Evolutionary conservation across 2,329 filamentous ascomycete genomes (phyloP).

Genomic region (Gremmenia infestans): DNA sequence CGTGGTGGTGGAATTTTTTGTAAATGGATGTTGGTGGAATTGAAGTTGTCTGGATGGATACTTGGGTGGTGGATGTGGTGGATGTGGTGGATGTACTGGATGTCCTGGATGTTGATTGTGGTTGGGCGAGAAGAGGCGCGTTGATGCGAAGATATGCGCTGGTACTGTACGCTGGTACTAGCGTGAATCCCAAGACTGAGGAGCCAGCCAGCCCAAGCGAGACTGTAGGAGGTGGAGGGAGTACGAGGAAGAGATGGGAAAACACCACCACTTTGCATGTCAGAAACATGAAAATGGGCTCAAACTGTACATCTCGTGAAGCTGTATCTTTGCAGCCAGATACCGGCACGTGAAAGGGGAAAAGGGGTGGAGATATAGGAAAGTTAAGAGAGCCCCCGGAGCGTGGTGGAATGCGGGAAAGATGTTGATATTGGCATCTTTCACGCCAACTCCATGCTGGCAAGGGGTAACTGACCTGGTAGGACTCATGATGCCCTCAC

Average conservation of each 20-base stretch:
- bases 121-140: slow-evolving; percentile 15
- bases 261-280: slow-evolving; percentile 4
- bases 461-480: slow-evolving; percentile 13
- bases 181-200: slow-evolving; percentile 9
- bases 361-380: slow-evolving; percentile 7
- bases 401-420: slow-evolving; percentile 3
- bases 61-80: not conserved
- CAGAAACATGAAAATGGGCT: slow-evolving; percentile 3
- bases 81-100: not conserved
- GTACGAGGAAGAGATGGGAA: slow-evolving; percentile 5
- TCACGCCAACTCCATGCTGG: slow-evolving; percentile 20
- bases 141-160: slow-evolving; percentile 15
- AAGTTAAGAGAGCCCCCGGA: slow-evolving; percentile 5
- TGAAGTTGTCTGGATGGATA: not conserved
- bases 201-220: slow-evolving; percentile 16
- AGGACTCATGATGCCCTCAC: not conserved
- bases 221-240: slow-evolving; percentile 5
- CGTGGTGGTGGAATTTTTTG: not conserved
- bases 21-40: not conserved
- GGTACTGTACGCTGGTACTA: slow-evolving; percentile 5
- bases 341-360: slow-evolving; percentile 6
- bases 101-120: not conserved
- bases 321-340: not conserved
- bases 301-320: not conserved
- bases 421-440: slow-evolving; percentile 13